Evolutionary conservation across 495 filamentous ascomycete genomes (phyloP), one percentile per base, ranked within the genome.

Genomic region (Penicillium argentinense): DNA sequence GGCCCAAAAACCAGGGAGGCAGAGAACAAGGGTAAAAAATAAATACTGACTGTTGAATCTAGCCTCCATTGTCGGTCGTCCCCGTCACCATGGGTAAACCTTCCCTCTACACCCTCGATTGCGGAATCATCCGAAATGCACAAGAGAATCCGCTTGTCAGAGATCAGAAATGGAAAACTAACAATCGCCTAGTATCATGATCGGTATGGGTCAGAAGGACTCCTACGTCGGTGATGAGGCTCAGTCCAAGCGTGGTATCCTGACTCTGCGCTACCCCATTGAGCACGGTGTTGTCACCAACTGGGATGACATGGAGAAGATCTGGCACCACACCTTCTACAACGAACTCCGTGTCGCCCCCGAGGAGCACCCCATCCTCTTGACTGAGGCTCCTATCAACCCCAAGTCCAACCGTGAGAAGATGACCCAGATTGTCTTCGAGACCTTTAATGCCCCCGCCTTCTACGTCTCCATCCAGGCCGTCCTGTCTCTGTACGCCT

Each of bases 281-380:
- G 93, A 98, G 82, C 93, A 98, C 79, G 93, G 93, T 89, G 95
- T 98, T 68, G 95, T 98, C 72, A 98, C 93, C 78, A 97, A 98
- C 84, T 98, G 93, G 93, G 92, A 97, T 75, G 93, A 98, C 71
- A 97, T 98, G 95, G 93, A 98, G 80, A 97, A 96, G 83, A 98
- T 98, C 66, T 98, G 93, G 95, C 93, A 98, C 77, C 91, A 97
- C 84, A 97, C 91, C 64, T 96, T 98, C 85, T 98, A 97, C 87
- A 97, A 96, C 74, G 93, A 98, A 82, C 85, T 98, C 69, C 93
- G 93, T 89, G 93, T 98, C 53, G 93, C 93, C 54, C 93, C 93
- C 50, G 95, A 98, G 83, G 93, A 98, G 89, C 93, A 98, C 85
- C 93, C 93, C 63, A 92, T 97, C 64, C 84, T 98, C 67, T 83